Evolutionary conservation across 495 filamentous ascomycete species (phyloP), one percentile per base, ranked within the genome.

Genomic region (Staphylotrichum tortipilum): DNA sequence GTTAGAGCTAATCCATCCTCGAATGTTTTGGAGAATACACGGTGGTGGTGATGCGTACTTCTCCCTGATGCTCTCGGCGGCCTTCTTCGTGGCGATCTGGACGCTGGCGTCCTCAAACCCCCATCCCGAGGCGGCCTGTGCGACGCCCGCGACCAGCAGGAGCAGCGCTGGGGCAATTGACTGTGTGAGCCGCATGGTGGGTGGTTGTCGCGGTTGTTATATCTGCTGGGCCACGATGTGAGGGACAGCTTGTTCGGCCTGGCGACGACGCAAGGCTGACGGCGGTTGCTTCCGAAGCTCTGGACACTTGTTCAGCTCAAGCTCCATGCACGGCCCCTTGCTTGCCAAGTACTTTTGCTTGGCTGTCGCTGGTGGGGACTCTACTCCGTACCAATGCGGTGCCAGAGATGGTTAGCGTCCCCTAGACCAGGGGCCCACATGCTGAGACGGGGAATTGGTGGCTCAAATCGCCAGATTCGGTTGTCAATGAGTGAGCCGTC

Each of bases 71-170:
- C 77, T 79, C 47, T 68, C 84, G 18, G 78, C 71, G 43, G 78
- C 81, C 72, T 89, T 69, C 61, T 69, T 94, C 41, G 77, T 68
- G 62, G 81, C 78, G 56, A 95, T 76, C 47, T 81, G 78, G 65
- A 95, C 68, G 58, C 80, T 86, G 64, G 84, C 89, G 75, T 95
- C 88, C 61, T 84, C 78, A 66, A 92, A 92, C 17, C 80, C 78
- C 89, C 89, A 95, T 24, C 81, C 80, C 29, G 86, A 79, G 44
- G 86, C 85, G 35, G 86, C 83, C 50, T 73, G 66, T 58, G 60
- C 69, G 55, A 66, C 61, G 52, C 68, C 67, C 36, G 71, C 67
- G 49, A 70, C 66, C 37, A 72, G 56, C 11, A 77, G 63, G 59
- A 77, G 56, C 4, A 78, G 54, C 47, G 71, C 69, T 31, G 72